Evolutionary conservation across 225 moss, liverwort and hornwort species (phyloP).

Genomic region (Sphagnum tenellum): DNA sequence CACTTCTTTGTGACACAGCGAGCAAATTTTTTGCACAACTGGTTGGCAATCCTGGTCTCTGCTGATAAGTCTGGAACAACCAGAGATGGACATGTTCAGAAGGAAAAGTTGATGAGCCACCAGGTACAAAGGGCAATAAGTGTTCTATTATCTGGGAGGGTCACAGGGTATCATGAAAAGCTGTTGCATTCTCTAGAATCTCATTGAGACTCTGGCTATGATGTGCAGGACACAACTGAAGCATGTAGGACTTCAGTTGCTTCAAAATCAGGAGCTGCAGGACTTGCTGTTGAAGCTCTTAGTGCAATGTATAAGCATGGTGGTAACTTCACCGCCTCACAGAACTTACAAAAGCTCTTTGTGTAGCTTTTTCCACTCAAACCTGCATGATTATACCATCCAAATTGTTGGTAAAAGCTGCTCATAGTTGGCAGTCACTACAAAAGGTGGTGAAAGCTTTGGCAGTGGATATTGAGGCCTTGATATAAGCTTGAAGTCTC

Average conservation of each 20-base stretch:
- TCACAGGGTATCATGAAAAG: conserved; percentile 53
- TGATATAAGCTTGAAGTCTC: too few species aligned
- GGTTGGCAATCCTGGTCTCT: conserved; percentile 33
- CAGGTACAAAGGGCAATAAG: conserved; percentile 24
- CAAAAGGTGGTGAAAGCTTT: too few species aligned
- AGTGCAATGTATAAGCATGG: conserved; percentile 33
- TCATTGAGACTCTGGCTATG: conserved; percentile 43
- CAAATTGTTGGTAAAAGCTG: too few species aligned
- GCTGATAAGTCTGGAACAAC: conserved; percentile 6
- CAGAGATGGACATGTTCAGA: conserved; percentile 7
- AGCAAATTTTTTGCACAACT: conserved; percentile 31
- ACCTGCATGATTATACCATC: too few species aligned
- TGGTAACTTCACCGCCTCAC: conserved; percentile 12
- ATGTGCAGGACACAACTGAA: conserved; percentile 16
- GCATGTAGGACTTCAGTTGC: conserved; percentile 12
- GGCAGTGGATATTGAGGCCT: too few species aligned
- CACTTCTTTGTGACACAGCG: conserved; percentile 17
- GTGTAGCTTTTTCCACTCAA: too few species aligned
- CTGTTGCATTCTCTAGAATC: conserved; percentile 63
- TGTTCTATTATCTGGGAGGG: conserved; percentile 4
- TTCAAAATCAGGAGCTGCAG: conserved; percentile 24
- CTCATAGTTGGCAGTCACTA: too few species aligned
- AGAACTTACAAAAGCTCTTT: background rate
- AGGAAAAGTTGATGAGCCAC: conserved; percentile 25
- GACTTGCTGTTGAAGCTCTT: conserved; percentile 24